Base-by-base conservation (phyloP, 2,329 filamentous ascomycete species). In the Geoglossum cookeanum region DNA sequence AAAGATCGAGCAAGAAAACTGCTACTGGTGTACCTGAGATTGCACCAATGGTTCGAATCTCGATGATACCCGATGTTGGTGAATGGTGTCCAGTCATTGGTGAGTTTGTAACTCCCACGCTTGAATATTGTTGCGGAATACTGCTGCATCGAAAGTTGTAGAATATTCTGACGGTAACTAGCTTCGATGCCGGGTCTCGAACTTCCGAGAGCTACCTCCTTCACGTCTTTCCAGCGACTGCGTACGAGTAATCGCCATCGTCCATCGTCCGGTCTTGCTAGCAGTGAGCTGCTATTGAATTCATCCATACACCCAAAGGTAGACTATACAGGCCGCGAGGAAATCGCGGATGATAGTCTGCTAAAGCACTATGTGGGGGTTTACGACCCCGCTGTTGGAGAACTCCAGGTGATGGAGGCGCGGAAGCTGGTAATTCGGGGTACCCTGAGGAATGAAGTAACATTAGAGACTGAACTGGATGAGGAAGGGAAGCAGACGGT, bases 291-390 rank as follows among this genome's bases (percentile, higher is more conserved):
- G 11, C 64, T 82, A 0, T 69, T 84, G 48, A 78, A 82, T 65
- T 80, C 79, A 7, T 73, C 73, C 3, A 71, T 70, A 51, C 78
- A 84, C 66, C 73, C 69, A 33, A 78, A 73, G 45, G 66, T 84
- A 44, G 77, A 83, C 63, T 83, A 81, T 62, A 80, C 74, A 4
- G 79, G 72, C 32, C 74, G 75, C 58, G 78, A 82, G 64, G 75
- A 78, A 55, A 69, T 70, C 11, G 64, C 64, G 1, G 67, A 68
- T 30, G 70, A 68, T 9, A 63, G 66, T 11, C 65, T 77, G 3
- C 61, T 82, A 51, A 82, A 79, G 57, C 80, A 85, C 66, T 85
- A 81, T 64, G 68, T 85, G 32, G 82, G 80, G 15, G 70, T 85
- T 4, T 83, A 78, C 60, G 80, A 85, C 62, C 78, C 79, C 0